Percentiles rank a stretch among this genome's conserved stretches.
Conservation (phyloP, 495 filamentous ascomycete genomes). For the Arthonia radiata region DNA sequence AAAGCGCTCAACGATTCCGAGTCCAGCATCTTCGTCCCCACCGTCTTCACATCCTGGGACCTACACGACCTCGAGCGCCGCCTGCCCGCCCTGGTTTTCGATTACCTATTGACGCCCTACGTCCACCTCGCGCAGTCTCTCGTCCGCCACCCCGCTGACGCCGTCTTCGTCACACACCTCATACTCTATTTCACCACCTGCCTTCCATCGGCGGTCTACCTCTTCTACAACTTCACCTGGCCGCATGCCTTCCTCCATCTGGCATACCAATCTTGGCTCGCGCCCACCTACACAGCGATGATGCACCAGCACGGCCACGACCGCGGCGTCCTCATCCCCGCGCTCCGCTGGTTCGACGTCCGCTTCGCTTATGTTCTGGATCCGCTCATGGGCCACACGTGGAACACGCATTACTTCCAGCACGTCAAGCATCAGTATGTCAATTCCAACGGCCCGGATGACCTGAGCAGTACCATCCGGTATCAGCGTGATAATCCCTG, state of each 20-base stretch:
- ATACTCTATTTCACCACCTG: constrained; percentile 43
- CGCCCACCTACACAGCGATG: constrained; percentile 53
- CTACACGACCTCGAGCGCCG: constrained; percentile 16
- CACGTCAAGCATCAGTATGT: constrained; percentile 72
- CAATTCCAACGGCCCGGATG: constrained; percentile 53
- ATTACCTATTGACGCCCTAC: constrained; percentile 30
- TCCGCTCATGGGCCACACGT: constrained; percentile 59
- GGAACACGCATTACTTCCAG: constrained; percentile 65
- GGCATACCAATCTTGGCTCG: constrained; percentile 33
- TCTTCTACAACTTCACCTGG: constrained; percentile 40
- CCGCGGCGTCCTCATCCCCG: constrained; percentile 33
- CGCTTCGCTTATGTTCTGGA: constrained; percentile 51
- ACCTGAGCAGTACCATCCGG: constrained; percentile 48
- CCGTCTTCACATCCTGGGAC: constrained; percentile 28
- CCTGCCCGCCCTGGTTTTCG: constrained; percentile 16
- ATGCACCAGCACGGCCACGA: constrained; percentile 67
- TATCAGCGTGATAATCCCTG: constrained; percentile 44
- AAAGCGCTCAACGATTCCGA: too few species aligned
- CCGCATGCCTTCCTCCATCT: constrained; percentile 37
- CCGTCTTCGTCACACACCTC: constrained; percentile 56
- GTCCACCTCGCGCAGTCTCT: constrained; percentile 24
- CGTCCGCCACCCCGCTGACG: constrained; percentile 36
- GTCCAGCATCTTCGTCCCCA: constrained; percentile 24
- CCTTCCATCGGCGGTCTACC: constrained; percentile 35
- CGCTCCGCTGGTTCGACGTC: constrained; percentile 26